Percentiles rank a stretch among this genome's conserved stretches.
Conservation (phyloP, 805 yeast genomes). For the Metschnikowia cerradonensis region DNA sequence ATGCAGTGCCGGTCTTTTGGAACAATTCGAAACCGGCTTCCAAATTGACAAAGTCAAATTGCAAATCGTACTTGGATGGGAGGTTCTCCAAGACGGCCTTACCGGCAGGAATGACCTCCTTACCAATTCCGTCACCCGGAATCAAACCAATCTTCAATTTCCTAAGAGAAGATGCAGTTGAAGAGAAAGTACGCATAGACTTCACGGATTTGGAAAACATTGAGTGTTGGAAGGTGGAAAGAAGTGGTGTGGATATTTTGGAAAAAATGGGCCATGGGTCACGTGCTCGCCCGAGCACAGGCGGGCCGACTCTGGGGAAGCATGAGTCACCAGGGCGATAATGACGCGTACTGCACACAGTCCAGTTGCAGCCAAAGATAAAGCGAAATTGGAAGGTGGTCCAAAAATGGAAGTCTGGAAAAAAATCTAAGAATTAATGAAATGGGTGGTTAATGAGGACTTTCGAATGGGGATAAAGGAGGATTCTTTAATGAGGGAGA, state of each 20-base stretch:
- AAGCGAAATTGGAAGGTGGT: not conserved
- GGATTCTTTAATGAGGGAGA: not conserved
- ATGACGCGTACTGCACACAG: not conserved
- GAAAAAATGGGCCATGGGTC: not conserved
- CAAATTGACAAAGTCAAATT: slow-evolving; percentile 81
- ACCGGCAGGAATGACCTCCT: slow-evolving; percentile 98
- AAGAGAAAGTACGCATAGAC: slow-evolving; percentile 26
- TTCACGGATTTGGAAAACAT: slow-evolving; percentile 19
- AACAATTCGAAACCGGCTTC: slow-evolving; percentile 94
- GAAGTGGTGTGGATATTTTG: not conserved
- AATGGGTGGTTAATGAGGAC: no score
- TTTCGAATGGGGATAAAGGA: no score
- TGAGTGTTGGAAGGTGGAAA: not conserved
- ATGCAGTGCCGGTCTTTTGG: slow-evolving; percentile 90
- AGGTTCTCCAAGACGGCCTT: slow-evolving; percentile 78
- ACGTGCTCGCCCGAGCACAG: slow-evolving; percentile 1
- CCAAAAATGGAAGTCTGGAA: no score
- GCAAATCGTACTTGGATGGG: slow-evolving; percentile 68
- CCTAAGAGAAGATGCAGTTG: slow-evolving; percentile 29
- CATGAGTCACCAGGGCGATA: slow-evolving; percentile 7
- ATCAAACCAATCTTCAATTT: slow-evolving; percentile 58
- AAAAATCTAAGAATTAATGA: no score
- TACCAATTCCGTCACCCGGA: slow-evolving; percentile 98
- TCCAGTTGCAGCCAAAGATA: not conserved
- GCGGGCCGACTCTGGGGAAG: slow-evolving; percentile 7